Conservation (phyloP, 192 early-diverging fungal genomes). For the Jimgerdemannia flammicorona region DNA sequence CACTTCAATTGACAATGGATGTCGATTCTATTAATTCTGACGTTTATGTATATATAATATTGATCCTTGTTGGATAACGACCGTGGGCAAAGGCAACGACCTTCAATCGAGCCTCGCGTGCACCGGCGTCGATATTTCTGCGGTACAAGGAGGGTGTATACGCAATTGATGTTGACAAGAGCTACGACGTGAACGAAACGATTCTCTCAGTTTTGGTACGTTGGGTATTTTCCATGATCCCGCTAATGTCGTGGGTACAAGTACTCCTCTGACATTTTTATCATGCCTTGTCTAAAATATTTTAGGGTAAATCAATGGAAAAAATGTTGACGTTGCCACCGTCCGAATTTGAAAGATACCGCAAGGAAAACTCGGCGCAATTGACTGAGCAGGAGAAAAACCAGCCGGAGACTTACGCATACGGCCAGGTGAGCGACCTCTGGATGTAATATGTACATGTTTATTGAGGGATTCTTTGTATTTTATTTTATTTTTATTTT, state of each 20-base stretch:
- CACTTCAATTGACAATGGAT: no score
- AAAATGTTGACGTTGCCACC: slow-evolving; percentile 72
- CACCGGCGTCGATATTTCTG: slow-evolving; percentile 68
- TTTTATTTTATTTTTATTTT: background rate
- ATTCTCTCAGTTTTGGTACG: slow-evolving; percentile 69
- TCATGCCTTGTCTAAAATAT: no score
- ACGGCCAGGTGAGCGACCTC: slow-evolving; percentile 33
- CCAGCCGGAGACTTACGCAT: slow-evolving; percentile 66
- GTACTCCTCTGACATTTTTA: no score
- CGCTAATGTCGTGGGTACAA: no score
- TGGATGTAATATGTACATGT: background rate
- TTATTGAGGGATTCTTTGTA: background rate
- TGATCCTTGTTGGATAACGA: background rate
- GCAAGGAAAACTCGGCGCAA: slow-evolving; percentile 50
- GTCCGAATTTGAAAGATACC: slow-evolving; percentile 63
- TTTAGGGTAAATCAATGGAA: slow-evolving; percentile 83
- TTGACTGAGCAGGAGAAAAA: slow-evolving; percentile 30
- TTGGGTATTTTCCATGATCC: background rate
- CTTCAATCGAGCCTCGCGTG: slow-evolving; percentile 62
- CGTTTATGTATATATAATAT: background rate
- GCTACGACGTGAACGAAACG: slow-evolving; percentile 61
- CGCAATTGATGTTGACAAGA: slow-evolving; percentile 83
- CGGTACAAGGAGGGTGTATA: slow-evolving; percentile 70
- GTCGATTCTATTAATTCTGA: background rate
- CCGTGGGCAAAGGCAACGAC: slow-evolving; percentile 30